Base-by-base conservation (phyloP, 192 early-diverging fungal species). In the Coemansia reversa region DNA sequence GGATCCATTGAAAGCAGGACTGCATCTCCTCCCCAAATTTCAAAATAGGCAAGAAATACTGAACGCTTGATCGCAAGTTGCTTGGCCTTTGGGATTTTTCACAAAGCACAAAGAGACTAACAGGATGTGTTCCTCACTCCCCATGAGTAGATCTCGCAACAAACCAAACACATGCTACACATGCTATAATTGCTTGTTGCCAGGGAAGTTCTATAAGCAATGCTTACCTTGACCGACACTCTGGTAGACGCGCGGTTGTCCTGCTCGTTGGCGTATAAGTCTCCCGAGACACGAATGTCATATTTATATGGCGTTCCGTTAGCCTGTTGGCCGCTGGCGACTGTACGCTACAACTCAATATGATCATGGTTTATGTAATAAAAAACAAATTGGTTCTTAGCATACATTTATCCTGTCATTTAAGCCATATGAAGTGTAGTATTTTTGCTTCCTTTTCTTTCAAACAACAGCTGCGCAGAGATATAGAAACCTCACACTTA, bases 281-380 rank as follows among this genome's bases (percentile, higher is more conserved):
- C 81, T 54, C 81, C 81, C 0, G 73, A 72, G 27, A 83, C 81
- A 42, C 76, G 81, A 32, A 83, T 83, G 52, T 83, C 81, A 51
- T 83, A 83, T 53, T 78, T 79, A 65, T 72, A 83, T 33, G 81
- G 81, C 45, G 69, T 23, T 9, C 60, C 61, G 50, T 51, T 68
- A 51, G 52, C 32, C 62, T 64, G 58, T 35, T 42, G 45, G 33
- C 62, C 39, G 58, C 19, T 32, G 14, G 62, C 20, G 29, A 32
- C 49, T 24, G 27, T 60, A 49, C 55, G 70, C 76, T 78, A 78
- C 67, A 78, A 19, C 1, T 16, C 22, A 19, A 11, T 47, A 60
- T 39, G 11, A 11, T 25, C 23, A 59, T 18, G 18, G 27, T 4
- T 18, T 12, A 14, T 4, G 1, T 42, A 24, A 45, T 19, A 18